phyloP scores from a whole-genome alignment of 371 early-diverging fungal genomes.

The Mortierella sp. region DNA sequence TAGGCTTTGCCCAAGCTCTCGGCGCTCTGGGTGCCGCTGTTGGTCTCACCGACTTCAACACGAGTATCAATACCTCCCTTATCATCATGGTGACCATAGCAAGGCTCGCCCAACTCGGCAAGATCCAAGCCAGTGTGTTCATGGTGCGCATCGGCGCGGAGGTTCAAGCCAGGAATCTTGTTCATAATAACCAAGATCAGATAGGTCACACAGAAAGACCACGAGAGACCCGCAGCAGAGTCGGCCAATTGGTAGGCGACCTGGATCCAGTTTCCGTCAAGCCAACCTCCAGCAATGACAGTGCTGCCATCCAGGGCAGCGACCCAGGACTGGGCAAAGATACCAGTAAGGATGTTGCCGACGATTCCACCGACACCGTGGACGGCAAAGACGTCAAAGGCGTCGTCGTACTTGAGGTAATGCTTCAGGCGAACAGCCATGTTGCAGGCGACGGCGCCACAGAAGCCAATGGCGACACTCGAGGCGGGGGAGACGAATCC shows the following conservation, averaged over 20 bases:
- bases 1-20: constrained; percentile 1
- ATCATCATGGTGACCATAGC: constrained; percentile 57
- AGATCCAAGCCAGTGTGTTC: constrained; percentile 84
- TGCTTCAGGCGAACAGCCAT: constrained; percentile 84
- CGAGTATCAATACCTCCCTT: constrained; percentile 10
- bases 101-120: constrained; percentile 81
- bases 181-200: constrained; percentile 84
- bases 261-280: constrained; percentile 87
- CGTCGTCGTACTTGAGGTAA: constrained; percentile 89
- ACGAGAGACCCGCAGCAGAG: constrained; percentile 78
- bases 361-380: constrained; percentile 92
- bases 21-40: constrained; percentile 19
- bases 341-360: constrained; percentile 89
- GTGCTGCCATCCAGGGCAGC: constrained; percentile 80
- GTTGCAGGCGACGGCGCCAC: constrained; percentile 83
- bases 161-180: constrained; percentile 79
- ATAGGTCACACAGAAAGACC: constrained; percentile 84
- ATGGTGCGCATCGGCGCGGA: constrained; percentile 80
- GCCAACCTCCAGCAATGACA: constrained; percentile 84
- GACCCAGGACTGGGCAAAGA: constrained; percentile 86
- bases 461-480: constrained; percentile 84
- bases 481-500: constrained; percentile 92
- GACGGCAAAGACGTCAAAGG: constrained; percentile 88
- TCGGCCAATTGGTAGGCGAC: constrained; percentile 87
- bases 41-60: constrained; percentile 22